These are phyloP conservation scores for Prunus kanzakura DNA, from an alignment of 306 rosid genomes.

Conservation along the genomic window DNA sequence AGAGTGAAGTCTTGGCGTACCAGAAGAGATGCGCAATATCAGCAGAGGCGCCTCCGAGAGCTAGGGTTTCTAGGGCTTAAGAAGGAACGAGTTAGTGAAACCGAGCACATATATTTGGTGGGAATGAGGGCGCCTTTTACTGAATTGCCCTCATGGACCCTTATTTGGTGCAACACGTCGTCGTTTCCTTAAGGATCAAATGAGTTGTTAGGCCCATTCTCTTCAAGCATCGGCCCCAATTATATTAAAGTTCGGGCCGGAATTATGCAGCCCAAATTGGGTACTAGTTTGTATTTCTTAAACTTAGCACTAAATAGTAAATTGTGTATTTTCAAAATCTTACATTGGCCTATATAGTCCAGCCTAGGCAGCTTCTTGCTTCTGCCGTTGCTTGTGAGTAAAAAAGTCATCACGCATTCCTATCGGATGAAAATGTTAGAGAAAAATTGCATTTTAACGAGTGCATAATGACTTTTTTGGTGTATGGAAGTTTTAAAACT, in stretches of 20 bases:
- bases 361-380: no score
- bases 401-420: no score
- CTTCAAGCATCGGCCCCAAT: not conserved
- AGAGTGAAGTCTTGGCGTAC: not conserved
- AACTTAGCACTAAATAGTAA: no score
- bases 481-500: no score
- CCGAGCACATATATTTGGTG: not conserved
- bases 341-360: no score
- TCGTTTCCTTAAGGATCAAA: not conserved
- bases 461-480: no score
- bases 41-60: slow-evolving; percentile 22
- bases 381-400: no score
- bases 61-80: slow-evolving; percentile 12
- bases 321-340: no score
- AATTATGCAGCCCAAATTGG: not conserved
- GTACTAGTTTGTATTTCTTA: no score
- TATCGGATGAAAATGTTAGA: no score
- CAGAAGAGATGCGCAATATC: not conserved
- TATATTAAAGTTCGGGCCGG: not conserved
- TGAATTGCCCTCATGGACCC: not conserved
- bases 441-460: no score
- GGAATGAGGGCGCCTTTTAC: not conserved
- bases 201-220: not conserved
- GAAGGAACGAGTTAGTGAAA: not conserved
- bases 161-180: not conserved